Conservation (phyloP, 306 rosid species). For the Lupinus albus region DNA sequence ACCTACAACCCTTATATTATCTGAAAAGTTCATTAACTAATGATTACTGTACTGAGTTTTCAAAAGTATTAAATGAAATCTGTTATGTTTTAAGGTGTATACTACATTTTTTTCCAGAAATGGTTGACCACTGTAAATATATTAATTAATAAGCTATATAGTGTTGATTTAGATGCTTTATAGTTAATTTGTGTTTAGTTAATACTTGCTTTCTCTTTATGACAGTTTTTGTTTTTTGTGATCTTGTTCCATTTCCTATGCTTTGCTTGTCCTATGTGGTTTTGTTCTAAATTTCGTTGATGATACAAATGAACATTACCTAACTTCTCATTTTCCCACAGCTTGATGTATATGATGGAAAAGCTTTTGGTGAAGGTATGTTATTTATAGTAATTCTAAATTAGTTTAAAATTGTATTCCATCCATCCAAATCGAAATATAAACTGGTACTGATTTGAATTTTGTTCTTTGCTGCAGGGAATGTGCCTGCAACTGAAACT, state of each 20-base stretch:
- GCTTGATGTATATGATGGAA: conserved; percentile 88
- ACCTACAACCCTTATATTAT: not conserved
- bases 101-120: not conserved
- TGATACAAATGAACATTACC: too few species aligned
- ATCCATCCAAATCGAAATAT: conserved; percentile 1
- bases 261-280: not conserved
- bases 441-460: conserved; percentile 28
- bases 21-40: not conserved
- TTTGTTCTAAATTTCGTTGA: not conserved
- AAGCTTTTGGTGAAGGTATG: conserved; percentile 80
- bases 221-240: not conserved
- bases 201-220: not conserved
- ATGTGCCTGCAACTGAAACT: conserved; percentile 46
- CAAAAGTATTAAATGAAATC: too few species aligned
- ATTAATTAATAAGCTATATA: not conserved
- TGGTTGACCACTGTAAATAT: not conserved
- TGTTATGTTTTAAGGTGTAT: too few species aligned
- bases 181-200: conserved; percentile 1
- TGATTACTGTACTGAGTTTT: not conserved
- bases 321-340: conserved; percentile 37
- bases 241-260: not conserved
- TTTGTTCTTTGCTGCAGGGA: conserved; percentile 48
- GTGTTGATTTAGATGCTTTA: too few species aligned
- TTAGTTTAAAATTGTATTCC: conserved; percentile 1
- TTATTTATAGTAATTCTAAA: conserved; percentile 23